phyloP scores from a whole-genome alignment of 306 rosid species.

The cucumber (Cucumis sativus) region DNA sequence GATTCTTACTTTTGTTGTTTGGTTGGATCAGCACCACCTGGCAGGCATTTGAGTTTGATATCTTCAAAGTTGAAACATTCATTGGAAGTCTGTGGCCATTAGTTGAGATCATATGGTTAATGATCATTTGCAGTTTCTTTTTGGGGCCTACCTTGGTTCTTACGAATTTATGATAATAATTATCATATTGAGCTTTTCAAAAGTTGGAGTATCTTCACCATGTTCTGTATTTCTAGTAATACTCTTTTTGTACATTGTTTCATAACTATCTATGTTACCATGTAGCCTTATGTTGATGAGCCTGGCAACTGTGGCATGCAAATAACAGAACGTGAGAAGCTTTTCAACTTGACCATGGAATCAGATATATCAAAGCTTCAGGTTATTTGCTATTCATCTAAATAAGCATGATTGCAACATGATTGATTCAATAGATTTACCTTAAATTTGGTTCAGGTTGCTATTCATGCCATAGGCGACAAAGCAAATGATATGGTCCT shows the following conservation, averaged over 20 bases:
- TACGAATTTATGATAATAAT: not conserved
- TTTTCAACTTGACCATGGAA: slow-evolving; percentile 53
- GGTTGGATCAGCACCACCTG: not conserved
- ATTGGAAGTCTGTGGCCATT: not conserved
- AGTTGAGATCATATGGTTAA: not conserved
- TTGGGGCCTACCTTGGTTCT: not conserved
- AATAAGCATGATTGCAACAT: not conserved
- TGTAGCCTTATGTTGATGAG: slow-evolving; percentile 60
- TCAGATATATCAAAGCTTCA: slow-evolving; percentile 68
- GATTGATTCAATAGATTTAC: not conserved
- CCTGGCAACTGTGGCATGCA: slow-evolving; percentile 58
- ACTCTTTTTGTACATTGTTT: not conserved
- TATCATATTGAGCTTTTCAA: not conserved
- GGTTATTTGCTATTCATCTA: slow-evolving; percentile 23
- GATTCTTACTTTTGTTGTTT: not conserved
- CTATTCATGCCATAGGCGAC: slow-evolving; percentile 90
- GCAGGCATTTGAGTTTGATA: not conserved
- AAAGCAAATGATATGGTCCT: slow-evolving; percentile 70
- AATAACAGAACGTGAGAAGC: slow-evolving; percentile 40
- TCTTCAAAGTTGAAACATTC: not conserved
- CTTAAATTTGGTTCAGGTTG: slow-evolving; percentile 46
- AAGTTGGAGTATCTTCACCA: not conserved
- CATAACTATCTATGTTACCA: not conserved
- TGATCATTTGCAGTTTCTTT: not conserved
- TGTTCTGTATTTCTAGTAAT: not conserved